Conservation (phyloP, 768 basidiomycete genomes). For the Dentipellis fragilis region DNA sequence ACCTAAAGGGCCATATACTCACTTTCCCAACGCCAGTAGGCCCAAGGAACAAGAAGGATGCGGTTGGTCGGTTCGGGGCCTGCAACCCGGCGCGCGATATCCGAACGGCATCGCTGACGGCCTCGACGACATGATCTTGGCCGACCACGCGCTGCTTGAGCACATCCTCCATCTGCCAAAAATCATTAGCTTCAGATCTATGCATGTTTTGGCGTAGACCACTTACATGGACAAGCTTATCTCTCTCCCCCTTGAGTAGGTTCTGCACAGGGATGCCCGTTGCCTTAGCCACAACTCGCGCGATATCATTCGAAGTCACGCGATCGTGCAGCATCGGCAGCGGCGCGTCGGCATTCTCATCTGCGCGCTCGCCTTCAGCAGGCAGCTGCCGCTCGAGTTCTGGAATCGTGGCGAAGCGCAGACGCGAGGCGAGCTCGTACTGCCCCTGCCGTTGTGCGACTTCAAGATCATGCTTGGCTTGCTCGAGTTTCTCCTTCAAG, state of each 20-base stretch:
- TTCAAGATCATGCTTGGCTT: constrained; percentile 78
- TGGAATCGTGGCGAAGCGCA: constrained; percentile 80
- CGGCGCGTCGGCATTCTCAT: constrained; percentile 35
- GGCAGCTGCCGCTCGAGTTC: constrained; percentile 69
- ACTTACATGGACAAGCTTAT: constrained; percentile 80
- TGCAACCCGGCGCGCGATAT: constrained; percentile 89
- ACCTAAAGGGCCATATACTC: constrained; percentile 1
- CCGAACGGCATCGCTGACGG: constrained; percentile 84
- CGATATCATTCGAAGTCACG: constrained; percentile 83
- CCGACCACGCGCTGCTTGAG: constrained; percentile 74
- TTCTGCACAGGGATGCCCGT: constrained; percentile 90
- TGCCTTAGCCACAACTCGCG: constrained; percentile 76
- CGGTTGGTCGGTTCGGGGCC: constrained; percentile 81
- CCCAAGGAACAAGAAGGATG: constrained; percentile 86
- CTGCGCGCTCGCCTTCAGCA: constrained; percentile 33
- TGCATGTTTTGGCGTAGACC: neutral
- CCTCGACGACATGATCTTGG: constrained; percentile 79
- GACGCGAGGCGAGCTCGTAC: constrained; percentile 72
- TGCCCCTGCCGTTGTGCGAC: constrained; percentile 85
- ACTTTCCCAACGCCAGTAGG: constrained; percentile 86
- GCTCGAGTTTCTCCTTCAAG: constrained; percentile 43
- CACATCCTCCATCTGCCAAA: constrained; percentile 72
- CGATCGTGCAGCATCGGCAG: constrained; percentile 72
- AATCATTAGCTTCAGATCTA: neutral
- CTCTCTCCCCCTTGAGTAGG: constrained; percentile 79